Evolutionary conservation across 805 yeast species (phyloP), one percentile per base, ranked within the genome.

Genomic region (Pichia heedii): DNA sequence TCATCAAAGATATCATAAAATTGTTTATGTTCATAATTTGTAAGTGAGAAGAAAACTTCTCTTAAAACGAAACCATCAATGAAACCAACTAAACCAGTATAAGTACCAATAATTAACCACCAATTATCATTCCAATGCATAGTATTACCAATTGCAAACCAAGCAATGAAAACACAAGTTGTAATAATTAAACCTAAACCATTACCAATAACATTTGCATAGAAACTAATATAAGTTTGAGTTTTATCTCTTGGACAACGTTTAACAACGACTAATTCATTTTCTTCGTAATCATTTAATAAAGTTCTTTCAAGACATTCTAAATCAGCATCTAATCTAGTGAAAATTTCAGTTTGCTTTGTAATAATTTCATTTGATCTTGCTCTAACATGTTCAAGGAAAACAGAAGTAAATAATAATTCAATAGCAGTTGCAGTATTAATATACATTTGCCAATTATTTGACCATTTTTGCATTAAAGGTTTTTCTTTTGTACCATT

Each of bases 101-200:
- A 69, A 2, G 74, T 68, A 38, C 74, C 74, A 47, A 67, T 68
- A 34, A 69, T 66, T 35, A 69, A 53, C 72, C 72, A 69, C 74
- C 73, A 69, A 44, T 66, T 56, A 38, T 57, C 61, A 49, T 50
- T 50, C 63, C 65, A 69, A 27, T 51, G 22, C 66, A 69, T 57
- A n/a, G 55, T 42, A 33, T 50, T 40, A 35, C 74, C 74, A 29
- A 67, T 54, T 20, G 54, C 53, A 16, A 67, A 16, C 74, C 74
- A 69, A 19, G 51, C 61, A 13, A 50, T 52, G 41, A 69, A 59
- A 11, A 61, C 72, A 21, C 46, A 48, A 16, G 54, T 32, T 15
- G 67, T 60, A 35, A 69, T 54, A 4, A 57, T 33, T 2, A 67
- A 54, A 33, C 74, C 74, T 22, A 65, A 46, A 46, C 70, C 71